Conservation (phyloP, 768 basidiomycete species). For the Auricularia sp. region DNA sequence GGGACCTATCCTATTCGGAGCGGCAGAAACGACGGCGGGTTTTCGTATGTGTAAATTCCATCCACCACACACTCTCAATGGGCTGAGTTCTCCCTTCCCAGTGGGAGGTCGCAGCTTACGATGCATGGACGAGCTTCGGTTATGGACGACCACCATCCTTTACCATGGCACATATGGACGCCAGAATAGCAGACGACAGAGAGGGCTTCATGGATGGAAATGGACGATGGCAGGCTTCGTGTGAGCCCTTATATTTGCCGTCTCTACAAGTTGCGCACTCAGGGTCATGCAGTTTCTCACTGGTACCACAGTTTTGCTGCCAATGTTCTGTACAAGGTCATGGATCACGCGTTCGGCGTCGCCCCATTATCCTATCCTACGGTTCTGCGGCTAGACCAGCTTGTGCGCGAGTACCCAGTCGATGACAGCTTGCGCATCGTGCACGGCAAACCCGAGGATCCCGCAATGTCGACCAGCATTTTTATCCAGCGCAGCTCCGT, state of each 20-base stretch:
- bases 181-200: neutral
- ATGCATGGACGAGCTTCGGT: neutral
- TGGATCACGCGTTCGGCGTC: conserved; percentile 11
- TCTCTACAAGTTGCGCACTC: too few species aligned
- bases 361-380: conserved; percentile 9
- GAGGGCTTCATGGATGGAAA: neutral
- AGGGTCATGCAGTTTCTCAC: neutral
- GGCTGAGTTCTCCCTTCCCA: neutral
- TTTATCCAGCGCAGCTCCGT: neutral
- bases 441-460: neutral
- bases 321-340: conserved; percentile 8
- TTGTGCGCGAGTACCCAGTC: conserved; percentile 14
- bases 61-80: neutral
- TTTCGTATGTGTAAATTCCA: neutral
- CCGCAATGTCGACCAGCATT: neutral
- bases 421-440: neutral
- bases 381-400: conserved; percentile 10
- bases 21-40: neutral
- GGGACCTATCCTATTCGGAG: neutral
- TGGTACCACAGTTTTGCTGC: conserved; percentile 6
- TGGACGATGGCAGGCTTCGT: neutral
- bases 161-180: conserved; percentile 2
- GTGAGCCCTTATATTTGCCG: neutral
- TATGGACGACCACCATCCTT: conserved; percentile 1
- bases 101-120: neutral